Evolutionary conservation across 768 basidiomycete genomes (phyloP).

Genomic region (Coprinopsis sp.): DNA sequence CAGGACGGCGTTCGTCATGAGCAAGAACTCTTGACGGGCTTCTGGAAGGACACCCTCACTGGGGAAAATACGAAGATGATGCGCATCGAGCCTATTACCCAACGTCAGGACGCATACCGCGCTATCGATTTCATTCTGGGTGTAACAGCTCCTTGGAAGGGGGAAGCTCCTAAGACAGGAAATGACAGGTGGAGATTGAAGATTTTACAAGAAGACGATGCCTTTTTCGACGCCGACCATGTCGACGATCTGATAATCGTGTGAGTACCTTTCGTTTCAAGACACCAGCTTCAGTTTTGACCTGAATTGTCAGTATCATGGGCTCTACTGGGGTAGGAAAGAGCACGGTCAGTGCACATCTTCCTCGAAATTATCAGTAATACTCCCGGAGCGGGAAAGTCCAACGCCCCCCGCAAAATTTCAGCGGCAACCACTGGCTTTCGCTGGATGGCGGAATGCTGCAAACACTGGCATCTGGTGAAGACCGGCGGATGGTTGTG

Average conservation of each 20-base stretch:
- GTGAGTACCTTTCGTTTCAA: background rate
- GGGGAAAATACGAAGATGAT: background rate
- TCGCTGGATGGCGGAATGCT: too few relatives aligned
- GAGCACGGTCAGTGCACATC: slow-evolving; percentile 10
- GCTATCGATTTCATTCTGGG: slow-evolving; percentile 1
- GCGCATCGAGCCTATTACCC: background rate
- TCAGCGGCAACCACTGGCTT: too few relatives aligned
- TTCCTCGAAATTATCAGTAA: too few relatives aligned
- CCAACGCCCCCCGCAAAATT: too few relatives aligned
- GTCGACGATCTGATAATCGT: background rate
- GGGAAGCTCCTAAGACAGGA: background rate
- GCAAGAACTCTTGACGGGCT: slow-evolving; percentile 29
- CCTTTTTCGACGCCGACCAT: background rate
- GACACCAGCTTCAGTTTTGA: background rate
- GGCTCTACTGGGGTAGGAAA: slow-evolving; percentile 21
- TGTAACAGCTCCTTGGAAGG: background rate
- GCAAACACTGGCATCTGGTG: too few relatives aligned
- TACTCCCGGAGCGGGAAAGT: too few relatives aligned
- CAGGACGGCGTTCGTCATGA: slow-evolving; percentile 32
- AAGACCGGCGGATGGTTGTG: too few relatives aligned
- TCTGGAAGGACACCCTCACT: slow-evolving; percentile 38
- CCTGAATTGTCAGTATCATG: slow-evolving; percentile 14
- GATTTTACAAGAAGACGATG: background rate
- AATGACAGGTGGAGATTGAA: background rate
- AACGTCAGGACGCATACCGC: background rate